phyloP scores from a whole-genome alignment of 2,329 filamentous ascomycete species.

The Pezicula carpinea region DNA sequence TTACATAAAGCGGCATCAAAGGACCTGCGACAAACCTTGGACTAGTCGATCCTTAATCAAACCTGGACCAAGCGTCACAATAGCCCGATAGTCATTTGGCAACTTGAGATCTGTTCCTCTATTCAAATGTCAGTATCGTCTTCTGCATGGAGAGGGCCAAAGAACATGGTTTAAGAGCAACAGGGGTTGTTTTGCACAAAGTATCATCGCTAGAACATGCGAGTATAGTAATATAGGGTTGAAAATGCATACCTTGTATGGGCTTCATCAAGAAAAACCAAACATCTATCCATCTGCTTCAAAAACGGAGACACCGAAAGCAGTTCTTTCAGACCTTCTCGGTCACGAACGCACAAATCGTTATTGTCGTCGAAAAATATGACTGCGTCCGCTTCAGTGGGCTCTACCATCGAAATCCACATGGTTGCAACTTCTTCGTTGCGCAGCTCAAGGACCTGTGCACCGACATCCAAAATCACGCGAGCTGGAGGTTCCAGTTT shows the following conservation, averaged over 20 bases:
- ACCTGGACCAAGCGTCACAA: constrained; percentile 59
- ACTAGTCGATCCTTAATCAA: constrained; percentile 64
- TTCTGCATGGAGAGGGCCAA: too few species aligned
- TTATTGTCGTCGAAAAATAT: constrained; percentile 57
- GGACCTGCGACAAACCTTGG: constrained; percentile 47
- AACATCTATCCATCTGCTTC: constrained; percentile 49
- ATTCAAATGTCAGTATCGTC: too few species aligned
- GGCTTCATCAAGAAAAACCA: constrained; percentile 65
- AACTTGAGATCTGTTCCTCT: constrained; percentile 60
- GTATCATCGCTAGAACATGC: too few species aligned
- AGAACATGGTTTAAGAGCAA: too few species aligned
- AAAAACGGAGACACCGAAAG: constrained; percentile 56
- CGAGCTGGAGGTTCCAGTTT: constrained; percentile 35
- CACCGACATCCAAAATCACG: constrained; percentile 68
- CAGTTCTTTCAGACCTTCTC: constrained; percentile 38
- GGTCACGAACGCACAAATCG: constrained; percentile 48
- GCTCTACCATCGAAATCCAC: constrained; percentile 43
- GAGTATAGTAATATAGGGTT: too few species aligned
- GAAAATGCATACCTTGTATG: constrained; percentile 48
- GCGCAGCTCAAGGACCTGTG: constrained; percentile 60
- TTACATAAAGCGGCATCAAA: not conserved
- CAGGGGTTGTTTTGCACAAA: too few species aligned
- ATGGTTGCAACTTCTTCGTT: constrained; percentile 48
- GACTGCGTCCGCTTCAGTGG: constrained; percentile 34
- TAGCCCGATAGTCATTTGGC: constrained; percentile 52